Conservation (phyloP, 495 filamentous ascomycete species). For the Lichina pygmaea region DNA sequence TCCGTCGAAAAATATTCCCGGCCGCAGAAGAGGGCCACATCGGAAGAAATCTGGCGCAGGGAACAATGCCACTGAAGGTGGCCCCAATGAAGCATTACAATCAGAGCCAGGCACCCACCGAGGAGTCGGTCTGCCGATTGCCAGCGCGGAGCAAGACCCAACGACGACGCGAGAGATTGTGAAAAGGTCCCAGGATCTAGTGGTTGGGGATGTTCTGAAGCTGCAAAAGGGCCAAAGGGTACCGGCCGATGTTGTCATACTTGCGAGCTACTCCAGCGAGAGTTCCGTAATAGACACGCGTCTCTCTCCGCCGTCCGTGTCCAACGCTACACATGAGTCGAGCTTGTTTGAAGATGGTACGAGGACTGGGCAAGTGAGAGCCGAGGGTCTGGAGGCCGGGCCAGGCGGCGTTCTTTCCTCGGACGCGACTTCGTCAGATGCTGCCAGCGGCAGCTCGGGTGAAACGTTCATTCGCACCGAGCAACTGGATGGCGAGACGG, state of each 20-base stretch:
- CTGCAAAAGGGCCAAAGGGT: conserved; percentile 74
- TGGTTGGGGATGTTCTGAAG: conserved; percentile 83
- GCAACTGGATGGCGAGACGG: conserved; percentile 93
- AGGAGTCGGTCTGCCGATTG: conserved; percentile 14
- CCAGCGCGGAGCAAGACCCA: conserved; percentile 14
- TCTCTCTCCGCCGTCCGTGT: too few species aligned
- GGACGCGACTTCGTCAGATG: background rate
- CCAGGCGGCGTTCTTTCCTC: background rate
- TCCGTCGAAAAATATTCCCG: background rate
- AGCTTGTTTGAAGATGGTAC: background rate
- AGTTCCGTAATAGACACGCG: conserved; percentile 2
- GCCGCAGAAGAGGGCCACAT: conserved; percentile 8
- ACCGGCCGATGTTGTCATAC: conserved; percentile 79
- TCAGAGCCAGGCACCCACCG: conserved; percentile 10
- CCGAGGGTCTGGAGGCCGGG: background rate
- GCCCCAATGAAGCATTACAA: conserved; percentile 3
- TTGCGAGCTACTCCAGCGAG: conserved; percentile 60
- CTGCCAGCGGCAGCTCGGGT: conserved; percentile 14
- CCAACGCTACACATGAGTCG: background rate
- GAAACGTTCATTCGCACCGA: conserved; percentile 96
- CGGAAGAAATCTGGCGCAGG: too few species aligned
- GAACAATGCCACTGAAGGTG: too few species aligned
- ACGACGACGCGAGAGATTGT: conserved; percentile 14
- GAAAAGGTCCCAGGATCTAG: conserved; percentile 56
- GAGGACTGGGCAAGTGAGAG: background rate